Percentiles rank a stretch among this genome's conserved stretches.
phyloP scores from a whole-genome alignment of 2,329 filamentous ascomycete species.

The Stachybotrys echinatus region DNA sequence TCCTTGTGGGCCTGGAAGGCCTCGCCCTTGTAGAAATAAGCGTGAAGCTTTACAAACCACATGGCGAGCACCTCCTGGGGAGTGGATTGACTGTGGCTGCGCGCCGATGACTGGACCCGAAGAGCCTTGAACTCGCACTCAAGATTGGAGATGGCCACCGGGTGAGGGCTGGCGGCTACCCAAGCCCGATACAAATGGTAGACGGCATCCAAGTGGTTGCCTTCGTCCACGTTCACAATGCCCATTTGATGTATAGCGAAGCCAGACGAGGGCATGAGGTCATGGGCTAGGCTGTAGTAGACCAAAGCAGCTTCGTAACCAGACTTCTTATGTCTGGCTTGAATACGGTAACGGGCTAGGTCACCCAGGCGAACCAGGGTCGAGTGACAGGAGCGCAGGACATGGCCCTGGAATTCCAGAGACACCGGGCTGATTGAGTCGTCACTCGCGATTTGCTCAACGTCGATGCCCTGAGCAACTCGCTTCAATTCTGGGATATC shows the following conservation, averaged over 20 bases:
- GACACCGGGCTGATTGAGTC: constrained; percentile 39
- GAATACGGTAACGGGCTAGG: constrained; percentile 77
- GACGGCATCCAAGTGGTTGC: constrained; percentile 75
- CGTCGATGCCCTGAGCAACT: constrained; percentile 24
- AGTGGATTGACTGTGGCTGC: constrained; percentile 36
- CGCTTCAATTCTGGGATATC: constrained; percentile 29
- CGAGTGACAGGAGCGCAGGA: constrained; percentile 72
- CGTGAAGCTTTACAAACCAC: constrained; percentile 85
- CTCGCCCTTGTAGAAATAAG: constrained; percentile 73
- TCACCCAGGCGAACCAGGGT: constrained; percentile 86
- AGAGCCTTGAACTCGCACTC: constrained; percentile 67
- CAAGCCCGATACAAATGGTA: constrained; percentile 88
- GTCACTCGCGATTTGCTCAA: constrained; percentile 35
- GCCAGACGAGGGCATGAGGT: constrained; percentile 73
- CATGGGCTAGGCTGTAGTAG: constrained; percentile 78
- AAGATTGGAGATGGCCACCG: constrained; percentile 69
- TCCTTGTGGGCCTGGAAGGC: constrained; percentile 72
- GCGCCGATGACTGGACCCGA: constrained; percentile 30
- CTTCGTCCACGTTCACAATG: constrained; percentile 73
- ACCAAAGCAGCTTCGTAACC: constrained; percentile 76
- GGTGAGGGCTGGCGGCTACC: constrained; percentile 68
- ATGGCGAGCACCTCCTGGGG: constrained; percentile 61
- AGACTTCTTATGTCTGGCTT: constrained; percentile 65
- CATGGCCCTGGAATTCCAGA: constrained; percentile 46
- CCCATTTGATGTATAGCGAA: constrained; percentile 86